Base-by-base conservation (phyloP, 1,284 basidiomycete genomes). In the Marasmius oreades region DNA sequence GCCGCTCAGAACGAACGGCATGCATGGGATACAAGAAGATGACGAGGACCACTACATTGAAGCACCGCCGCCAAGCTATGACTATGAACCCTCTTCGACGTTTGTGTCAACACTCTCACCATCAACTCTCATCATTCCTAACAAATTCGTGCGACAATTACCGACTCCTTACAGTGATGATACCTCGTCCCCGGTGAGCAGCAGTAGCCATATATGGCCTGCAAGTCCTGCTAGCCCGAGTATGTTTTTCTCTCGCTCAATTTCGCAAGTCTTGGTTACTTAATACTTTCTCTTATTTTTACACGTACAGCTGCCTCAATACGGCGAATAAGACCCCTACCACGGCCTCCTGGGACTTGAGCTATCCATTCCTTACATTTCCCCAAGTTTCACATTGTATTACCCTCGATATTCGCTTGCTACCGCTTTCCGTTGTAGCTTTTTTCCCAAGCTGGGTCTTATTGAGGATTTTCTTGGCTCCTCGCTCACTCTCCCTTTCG, bases 21-120 rank as follows among this genome's bases (percentile, higher is more conserved):
- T 42, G n/a, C 16, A 42, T 42, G 4, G 28, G 22, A 4, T 12
- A 2, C 24, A 12, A 12, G 24, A 20, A 12, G 44, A 24, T 5
- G 44, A 45, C n/a, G 47, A 50, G 47, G 5, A 50, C 18, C 8
- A 46, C 14, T 46, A 46, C 23, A 7, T n/a, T n/a, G 47, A 50
- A 18, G 47, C 47, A 16, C 47, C 47, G 31, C 39, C 39, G 39
- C 44, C 44, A 20, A 50, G 47, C 26, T 50, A 50, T 31, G 26
- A 50, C 31, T 50, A 50, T 31, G 47, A 50, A 50, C 24, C 47
- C 14, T 26, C 47, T 28, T 31, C 47, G 47, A 50, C 31, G 47
- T 50, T 50, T 33, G 47, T 50, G 28, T 26, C 23, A 50, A 14
- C 47, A 20, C 16, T 50, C 28, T 31, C 16, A 31, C 24, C 47